Evolutionary conservation across 2,329 filamentous ascomycete genomes (phyloP), one percentile per base, ranked within the genome.

Genomic region (Fusarium mangiferae): DNA sequence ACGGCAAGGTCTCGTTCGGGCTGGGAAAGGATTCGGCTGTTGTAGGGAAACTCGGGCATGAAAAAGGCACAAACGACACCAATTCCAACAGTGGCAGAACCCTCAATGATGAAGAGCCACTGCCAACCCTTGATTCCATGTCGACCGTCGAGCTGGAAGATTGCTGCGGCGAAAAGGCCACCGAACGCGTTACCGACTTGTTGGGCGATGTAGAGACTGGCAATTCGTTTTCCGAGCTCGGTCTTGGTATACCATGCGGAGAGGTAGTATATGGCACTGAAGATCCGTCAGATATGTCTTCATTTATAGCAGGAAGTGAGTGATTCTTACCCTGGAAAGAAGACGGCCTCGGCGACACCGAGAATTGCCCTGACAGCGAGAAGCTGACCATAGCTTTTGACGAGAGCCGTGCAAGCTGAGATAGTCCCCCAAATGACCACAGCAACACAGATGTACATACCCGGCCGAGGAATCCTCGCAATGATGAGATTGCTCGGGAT

Each of bases 331-430:
- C 52, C 85, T 0, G 84, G 84, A 75, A 89, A 89, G 78, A 88
- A 89, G 7, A 87, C 85, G 1, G 89, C 89, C 73, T 90, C 88
- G 15, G 88, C 83, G 44, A 87, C 84, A 38, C 88, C 88, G 1
- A 90, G 81, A 49, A 78, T 46, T 2, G 69, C 62, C 11, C 86
- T 84, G 11, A 82, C 83, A 70, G 83, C 88, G 2, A 75, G 51
- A 20, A 75, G 59, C 17, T 70, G 66, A 5, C 41, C 49, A 22
- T 68, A 75, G 49, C 73, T 84, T 26, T 87, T 80, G 4, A 85
- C 85, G 6, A 82, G 83, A 2, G 86, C 86, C n/a, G 85, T 89
- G 18, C 66, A 61, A 2, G 73, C 63, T 6, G 75, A 78, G 26
- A 79, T 75, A 3, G 71, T 44, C 3, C 77, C 77, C 78, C 77